Base-by-base conservation (phyloP, 176 grass and related monocot genomes). In the Stipa capillata region DNA sequence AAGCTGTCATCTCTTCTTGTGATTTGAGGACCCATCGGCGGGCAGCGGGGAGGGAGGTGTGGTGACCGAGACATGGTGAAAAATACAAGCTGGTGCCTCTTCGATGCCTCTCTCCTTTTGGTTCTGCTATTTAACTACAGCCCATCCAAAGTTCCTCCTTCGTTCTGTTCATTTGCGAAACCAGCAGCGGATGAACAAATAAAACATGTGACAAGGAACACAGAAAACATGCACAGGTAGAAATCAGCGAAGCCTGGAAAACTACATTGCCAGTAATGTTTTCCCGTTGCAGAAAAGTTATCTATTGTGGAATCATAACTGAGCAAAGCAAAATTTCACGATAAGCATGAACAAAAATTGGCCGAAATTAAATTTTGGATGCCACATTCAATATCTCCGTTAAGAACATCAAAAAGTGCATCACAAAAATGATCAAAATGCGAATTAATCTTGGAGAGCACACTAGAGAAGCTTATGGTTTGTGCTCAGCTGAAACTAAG, bases 21-120 rank as follows among this genome's bases (percentile, higher is more conserved):
- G 78, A 87, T 49, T 65, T 90, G 84, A 66, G 88, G 64, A 82
- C 87, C 62, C 81, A 76, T 73, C 14, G 87, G 75, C 7, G 97
- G 92, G 81, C 88, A 91, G 45, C 97, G 92, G 34, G 97, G 97
- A 41, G 92, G 97, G 78, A 99, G 97, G 71, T 91, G 89, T 2
- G 91, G 83, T 4, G 87, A 84, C n/a, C 88, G 90, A 42, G 92
- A 93, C 97, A 99, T 99, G 49, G 76, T 63, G 64, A 69, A 24
- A 71, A 31, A 32, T 80, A 74, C 62, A 80, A 75, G 28, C 47
- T 20, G 18, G 13, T n/a, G n/a, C n/a, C n/a, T n/a, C n/a, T n/a
- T n/a, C 18, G 43, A 37, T 78, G 29, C 14, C 8, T 18, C 59
- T 65, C 23, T 61, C 73, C 77, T 73, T 73, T 70, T 63, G 37